Base-by-base conservation (phyloP, 1,284 basidiomycete genomes). In the Kalmanozyma brasiliensis region DNA sequence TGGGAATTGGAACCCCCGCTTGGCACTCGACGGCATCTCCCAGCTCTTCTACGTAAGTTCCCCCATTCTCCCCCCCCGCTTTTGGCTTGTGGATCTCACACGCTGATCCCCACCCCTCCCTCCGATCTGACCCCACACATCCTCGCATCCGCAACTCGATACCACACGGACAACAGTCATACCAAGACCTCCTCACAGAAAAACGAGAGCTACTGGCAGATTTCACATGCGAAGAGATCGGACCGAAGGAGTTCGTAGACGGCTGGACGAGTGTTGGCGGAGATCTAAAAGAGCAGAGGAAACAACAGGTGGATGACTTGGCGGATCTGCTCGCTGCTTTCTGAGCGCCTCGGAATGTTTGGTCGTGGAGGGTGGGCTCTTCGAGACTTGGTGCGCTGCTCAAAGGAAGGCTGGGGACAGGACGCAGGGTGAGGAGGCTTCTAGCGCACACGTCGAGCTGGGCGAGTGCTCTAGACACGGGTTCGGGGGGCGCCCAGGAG, bases 201-300 rank as follows among this genome's bases (percentile, higher is more conserved):
- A 80, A 78, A 45, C 63, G 78, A 16, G 78, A 79, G 46, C 43
- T 68, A 1, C 56, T 80, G 1, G 64, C 76, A 14, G 78, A 80
- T 49, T 74, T 77, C 23, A 80, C 77, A 6, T 78, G 77, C 66
- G 76, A 78, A 48, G 77, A 80, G 17, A 75, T 80, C 30, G 9
- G 23, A 11, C 45, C 64, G 1, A 4, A 40, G 1, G 43, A 73
- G 8, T 80, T 80, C 41, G 52, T 70, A 9, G 9, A 33, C 0
- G 33, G 45, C 13, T 80, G 78, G 78, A 60, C 53, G 4, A 48
- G 19, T 6, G 56, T 78, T 29, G 67, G 74, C 46, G 40, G 30
- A 10, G 49, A 35, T 14, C 20, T 80, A 1, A 51, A 73, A n/a
- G 44, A 35, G 2, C 74, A 76, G 23, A 51, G 73, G 33, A 70